Evolutionary conservation across 192 early-diverging fungal genomes (phyloP), one percentile per base, ranked within the genome.

Genomic region (Mortierella alpina): DNA sequence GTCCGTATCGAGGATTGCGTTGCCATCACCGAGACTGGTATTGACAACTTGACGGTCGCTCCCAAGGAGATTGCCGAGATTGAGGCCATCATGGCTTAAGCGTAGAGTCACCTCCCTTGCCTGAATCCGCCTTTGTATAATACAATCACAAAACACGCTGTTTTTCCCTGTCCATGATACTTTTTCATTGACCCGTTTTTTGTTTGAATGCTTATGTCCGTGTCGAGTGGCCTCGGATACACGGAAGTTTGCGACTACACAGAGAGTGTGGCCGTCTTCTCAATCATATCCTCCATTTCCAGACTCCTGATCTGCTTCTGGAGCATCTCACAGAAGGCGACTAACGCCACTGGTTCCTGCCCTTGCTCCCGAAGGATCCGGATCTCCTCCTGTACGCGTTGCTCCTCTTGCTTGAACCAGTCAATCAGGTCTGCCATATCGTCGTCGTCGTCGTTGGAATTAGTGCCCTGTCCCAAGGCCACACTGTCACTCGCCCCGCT

Each of bases 1-100:
- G 94, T 98, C 45, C 87, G 96, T 42, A 95, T 98, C 61, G 97
- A 98, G 83, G 96, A 97, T 71, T 94, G 94, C 55, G 88, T 98
- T 48, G 86, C 93, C 51, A 91, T 98, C 41, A 94, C 91, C 17
- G 91, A 94, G 66, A 75, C 86, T 15, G 97, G 97, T 18, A 83
- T 89, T 73, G 92, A 95, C 56, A 96, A 96, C 76, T 86, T 98
- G 72, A 96, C 96, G 14, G 87, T 83, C 58, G 92, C 89, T 8
- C 93, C 94, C 42, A 95, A 95, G 86, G 91, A 91, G 61, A 87
- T 96, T 52, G 86, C 83, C 12, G 95, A 94, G 42, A 88, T 98
- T 70, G 96, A 97, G 84, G 77, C 79, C 41, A 71, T 87, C 45
- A 85, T 87, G 86, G 83, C 82, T 22, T 80, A 74, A 70, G 7